Conservation (phyloP, 768 basidiomycete species). For the Tulasnella calospora region DNA sequence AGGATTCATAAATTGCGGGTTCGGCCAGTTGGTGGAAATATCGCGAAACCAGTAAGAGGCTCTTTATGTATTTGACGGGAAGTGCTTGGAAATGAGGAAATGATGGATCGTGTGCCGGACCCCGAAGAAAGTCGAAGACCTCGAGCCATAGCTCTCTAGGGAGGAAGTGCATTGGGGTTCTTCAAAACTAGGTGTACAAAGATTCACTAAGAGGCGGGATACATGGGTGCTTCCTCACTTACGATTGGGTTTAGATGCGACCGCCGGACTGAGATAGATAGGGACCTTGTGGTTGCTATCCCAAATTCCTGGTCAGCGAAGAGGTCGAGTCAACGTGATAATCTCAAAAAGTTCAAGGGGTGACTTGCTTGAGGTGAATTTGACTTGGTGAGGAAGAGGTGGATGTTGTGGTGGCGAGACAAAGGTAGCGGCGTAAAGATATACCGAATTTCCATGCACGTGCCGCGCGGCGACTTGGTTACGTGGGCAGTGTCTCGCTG, state of each 20-base stretch:
- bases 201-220: background rate
- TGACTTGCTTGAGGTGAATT: background rate
- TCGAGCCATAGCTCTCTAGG: constrained; percentile 2
- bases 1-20: background rate
- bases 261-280: background rate
- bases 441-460: background rate
- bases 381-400: background rate
- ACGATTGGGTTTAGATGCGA: background rate
- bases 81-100: background rate
- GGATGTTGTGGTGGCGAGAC: background rate
- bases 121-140: background rate
- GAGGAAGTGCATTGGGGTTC: background rate
- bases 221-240: background rate
- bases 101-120: background rate
- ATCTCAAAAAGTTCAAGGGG: background rate
- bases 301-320: background rate
- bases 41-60: background rate
- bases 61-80: background rate
- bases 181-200: background rate
- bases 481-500: background rate
- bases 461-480: background rate
- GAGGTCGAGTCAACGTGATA: background rate
- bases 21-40: background rate
- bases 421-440: background rate
- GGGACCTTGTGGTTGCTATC: background rate